Conservation (phyloP, 2,329 filamentous ascomycete species). For the Exophiala calicioides region DNA sequence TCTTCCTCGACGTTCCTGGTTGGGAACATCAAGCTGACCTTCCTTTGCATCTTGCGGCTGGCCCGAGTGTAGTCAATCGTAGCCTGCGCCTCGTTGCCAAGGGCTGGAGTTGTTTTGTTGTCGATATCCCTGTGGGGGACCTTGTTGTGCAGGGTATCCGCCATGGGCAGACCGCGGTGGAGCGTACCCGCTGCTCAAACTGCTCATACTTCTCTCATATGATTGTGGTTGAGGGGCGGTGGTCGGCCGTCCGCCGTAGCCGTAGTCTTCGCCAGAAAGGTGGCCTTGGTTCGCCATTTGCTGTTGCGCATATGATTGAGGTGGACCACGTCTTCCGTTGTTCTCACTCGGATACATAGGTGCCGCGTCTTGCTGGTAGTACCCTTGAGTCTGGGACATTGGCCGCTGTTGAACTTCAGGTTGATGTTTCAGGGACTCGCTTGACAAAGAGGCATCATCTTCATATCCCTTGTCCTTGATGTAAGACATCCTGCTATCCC, state of each 20-base stretch:
- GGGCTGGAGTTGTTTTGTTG: constrained; percentile 58
- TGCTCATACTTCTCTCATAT: constrained; percentile 35
- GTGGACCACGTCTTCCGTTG: constrained; percentile 41
- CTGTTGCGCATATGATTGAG: constrained; percentile 29
- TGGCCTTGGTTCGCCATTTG: constrained; percentile 32
- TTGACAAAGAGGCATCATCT: constrained; percentile 58
- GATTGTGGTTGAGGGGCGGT: constrained; percentile 32
- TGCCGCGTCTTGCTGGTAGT: constrained; percentile 12
- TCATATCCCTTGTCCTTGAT: constrained; percentile 64
- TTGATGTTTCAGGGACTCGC: constrained; percentile 33
- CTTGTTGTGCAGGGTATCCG: constrained; percentile 32
- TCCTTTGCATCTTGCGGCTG: constrained; percentile 12
- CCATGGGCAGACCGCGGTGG: constrained; percentile 29
- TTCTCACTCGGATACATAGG: constrained; percentile 48
- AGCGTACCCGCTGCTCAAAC: constrained; percentile 14
- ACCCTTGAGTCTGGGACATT: constrained; percentile 8
- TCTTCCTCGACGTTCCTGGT: constrained; percentile 20
- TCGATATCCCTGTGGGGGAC: constrained; percentile 41
- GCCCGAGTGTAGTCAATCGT: constrained; percentile 54
- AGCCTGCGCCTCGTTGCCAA: constrained; percentile 67
- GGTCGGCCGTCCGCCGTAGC: constrained; percentile 27
- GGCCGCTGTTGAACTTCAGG: constrained; percentile 18
- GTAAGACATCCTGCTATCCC: constrained; percentile 66
- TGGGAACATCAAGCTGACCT: background rate
- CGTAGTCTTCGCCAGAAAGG: constrained; percentile 23